Base-by-base conservation (phyloP, 805 yeast genomes). In the Kuraishia cidri region DNA sequence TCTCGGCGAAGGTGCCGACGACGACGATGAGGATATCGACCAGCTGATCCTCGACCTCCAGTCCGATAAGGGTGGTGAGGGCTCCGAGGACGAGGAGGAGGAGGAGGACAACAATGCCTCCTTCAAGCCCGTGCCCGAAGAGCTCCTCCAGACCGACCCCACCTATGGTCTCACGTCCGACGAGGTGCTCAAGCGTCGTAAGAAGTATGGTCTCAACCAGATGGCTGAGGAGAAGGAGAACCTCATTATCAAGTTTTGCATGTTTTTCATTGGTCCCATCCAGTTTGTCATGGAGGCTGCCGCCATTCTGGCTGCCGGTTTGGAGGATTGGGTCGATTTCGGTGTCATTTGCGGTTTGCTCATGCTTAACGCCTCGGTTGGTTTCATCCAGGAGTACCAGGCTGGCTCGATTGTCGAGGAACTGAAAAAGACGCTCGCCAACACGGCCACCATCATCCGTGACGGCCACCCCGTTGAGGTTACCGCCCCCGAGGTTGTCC, bases 241-340 rank as follows among this genome's bases (percentile, higher is more conserved):
- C 68, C 45, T 81, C 62, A 45, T 84, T 40, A 64, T 84, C 46
- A 85, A 85, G 72, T 84, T 86, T 60, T 54, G 79, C 52, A 72
- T 75, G 81, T 85, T 84, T 74, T 85, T 85, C 63, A 80, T 85
- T 45, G 95, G 95, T 67, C 95, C 95, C 47, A 85, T 85, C 60
- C 95, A 86, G 69, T 85, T 86, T 78, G 95, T 85, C 57, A 85
- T 85, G 95, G 95, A 85, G 69, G 94, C 90, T 55, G 95, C 95
- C 54, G 95, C 95, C 50, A 74, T 85, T 45, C 69, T 85, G 62
- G 95, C 95, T 56, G 95, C 94, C 46, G 95, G 95, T 79, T 72
- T 85, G 52, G 85, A 85, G 69, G 96, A 88, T 70, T 87, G 96
- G 96, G 95, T 87, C 56, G 96, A 87, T 75, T 87, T 87, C 72